Evolutionary conservation across 179 eudicot genomes (phyloP).

Genomic region (Beta corolliflora): DNA sequence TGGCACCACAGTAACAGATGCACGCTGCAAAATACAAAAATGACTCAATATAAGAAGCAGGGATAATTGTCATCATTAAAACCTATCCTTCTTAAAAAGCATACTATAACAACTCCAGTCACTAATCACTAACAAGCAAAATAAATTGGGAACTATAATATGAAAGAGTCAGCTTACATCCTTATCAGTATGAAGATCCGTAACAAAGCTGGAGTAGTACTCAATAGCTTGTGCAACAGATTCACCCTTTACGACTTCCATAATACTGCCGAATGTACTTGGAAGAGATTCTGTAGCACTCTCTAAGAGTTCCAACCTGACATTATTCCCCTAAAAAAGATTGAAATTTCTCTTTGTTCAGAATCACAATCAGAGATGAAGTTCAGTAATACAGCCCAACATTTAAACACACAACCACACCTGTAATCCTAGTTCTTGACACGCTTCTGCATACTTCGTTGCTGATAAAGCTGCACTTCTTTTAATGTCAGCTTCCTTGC

Average conservation of each 20-base stretch:
- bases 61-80: slow-evolving; percentile 8
- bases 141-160: neutral
- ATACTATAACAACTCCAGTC: neutral
- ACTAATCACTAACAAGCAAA: neutral
- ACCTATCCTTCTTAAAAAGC: neutral
- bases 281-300: slow-evolving; percentile 84
- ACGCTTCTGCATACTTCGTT: slow-evolving; percentile 87
- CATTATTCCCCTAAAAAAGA: slow-evolving; percentile 72
- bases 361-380: slow-evolving; percentile 2
- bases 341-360: neutral
- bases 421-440: slow-evolving; percentile 95
- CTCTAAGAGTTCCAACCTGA: slow-evolving; percentile 79
- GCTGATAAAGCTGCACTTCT: slow-evolving; percentile 94
- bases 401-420: slow-evolving; percentile 35
- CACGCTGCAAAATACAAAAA: slow-evolving; percentile 41
- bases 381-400: slow-evolving; percentile 5
- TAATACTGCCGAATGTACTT: slow-evolving; percentile 59
- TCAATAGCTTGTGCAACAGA: slow-evolving; percentile 77
- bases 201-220: slow-evolving; percentile 70
- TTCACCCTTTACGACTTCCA: slow-evolving; percentile 75
- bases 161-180: slow-evolving; percentile 53
- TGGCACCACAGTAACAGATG: slow-evolving; percentile 43
- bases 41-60: slow-evolving; percentile 2
- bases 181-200: slow-evolving; percentile 77
- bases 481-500: slow-evolving; percentile 92